Evolutionary conservation across 2,329 filamentous ascomycete genomes (phyloP), one percentile per base, ranked within the genome.

Genomic region (Ampelomyces quisqualis): DNA sequence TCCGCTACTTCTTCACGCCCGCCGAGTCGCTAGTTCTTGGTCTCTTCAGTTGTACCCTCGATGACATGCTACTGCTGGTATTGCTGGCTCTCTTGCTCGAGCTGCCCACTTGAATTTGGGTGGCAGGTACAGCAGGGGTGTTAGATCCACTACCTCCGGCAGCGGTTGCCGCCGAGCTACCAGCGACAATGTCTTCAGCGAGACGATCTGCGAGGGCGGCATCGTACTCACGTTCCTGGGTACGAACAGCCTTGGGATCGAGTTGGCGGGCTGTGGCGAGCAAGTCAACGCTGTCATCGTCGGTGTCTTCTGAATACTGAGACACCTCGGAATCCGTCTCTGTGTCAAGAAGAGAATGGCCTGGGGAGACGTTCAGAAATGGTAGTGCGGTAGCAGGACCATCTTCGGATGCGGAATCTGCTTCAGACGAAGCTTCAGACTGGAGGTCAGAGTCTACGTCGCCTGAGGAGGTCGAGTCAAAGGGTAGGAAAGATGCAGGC

Each of bases 61-160:
- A 45, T 7, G 45, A 52, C 10, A 43, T 23, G 22, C 49, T 53
- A 13, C 51, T 45, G 17, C 51, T 51, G 7, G 50, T 41, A 7
- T 41, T 46, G 36, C 46, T 54, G 15, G 40, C 23, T 13, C 24
- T 27, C 33, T 39, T 38, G 13, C 22, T 9, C 22, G 22, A 27
- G 11, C 32, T 29, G 14, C 29, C 14, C 30, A 13, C 21, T 26
- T 9, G 32, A 30, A 11, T 42, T 5, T 45, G 18, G 15, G 18
- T 26, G n/a, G 37, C 13, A 4, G 18, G 22, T 20, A 22, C 41
- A 6, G 33, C 41, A 10, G 74, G 74, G 30, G 60, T 73, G 24
- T 69, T 70, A 42, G 72, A 75, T 0, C 74, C 74, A 28, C 71
- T 74, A 5, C 74, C 73, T 7, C 73, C 73, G 9, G 72, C 73